Base-by-base conservation (phyloP, 805 yeast species). In the Sugiyamaella mastotermitis region DNA sequence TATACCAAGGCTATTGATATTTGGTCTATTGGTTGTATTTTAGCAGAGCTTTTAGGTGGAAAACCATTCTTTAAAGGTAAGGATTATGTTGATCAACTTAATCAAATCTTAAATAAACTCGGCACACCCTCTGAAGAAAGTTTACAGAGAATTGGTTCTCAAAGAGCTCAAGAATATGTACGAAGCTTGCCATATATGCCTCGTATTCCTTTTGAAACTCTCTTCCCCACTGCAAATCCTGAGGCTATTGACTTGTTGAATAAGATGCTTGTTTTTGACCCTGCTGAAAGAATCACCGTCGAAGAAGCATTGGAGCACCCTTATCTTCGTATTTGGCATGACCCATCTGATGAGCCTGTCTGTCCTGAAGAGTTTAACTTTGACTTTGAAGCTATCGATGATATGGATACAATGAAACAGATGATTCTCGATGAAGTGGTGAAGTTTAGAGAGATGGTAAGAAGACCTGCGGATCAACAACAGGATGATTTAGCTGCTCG, bases 1-100 rank as follows among this genome's bases (percentile, higher is more conserved):
- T 90, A 90, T 61, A 84, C 97, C 4, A 88, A 86, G 64, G 96
- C 98, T 17, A 90, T 92, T 43, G 98, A 92, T 60, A 74, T 92
- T 41, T 92, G 98, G 98, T 86, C 97, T 0, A 94, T 92, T 15
- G 98, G 98, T 2, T 92, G 98, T 64, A 88, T 92, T 42, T 65
- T 92, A 38, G 98, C 97, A 1, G 98, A 92, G 58, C 71, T 92
- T 46, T 64, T 92, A 14, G 95, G 95, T 2, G 88, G 97, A 0
- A 76, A 76, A 51, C 96, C 98, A 1, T 71, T 92, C 16, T 92
- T 92, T 65, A 82, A 90, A 49, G 98, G 98, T 3, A 83, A 83
- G 57, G 97, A 92, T 64, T 92, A 90, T 57, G 95, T 90, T 21
- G 95, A 92, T 58, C 98, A 92, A 61, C 68, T 92, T 56, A 83